Base-by-base conservation (phyloP, 139 green algal species). In the Asterochloris sp. region DNA sequence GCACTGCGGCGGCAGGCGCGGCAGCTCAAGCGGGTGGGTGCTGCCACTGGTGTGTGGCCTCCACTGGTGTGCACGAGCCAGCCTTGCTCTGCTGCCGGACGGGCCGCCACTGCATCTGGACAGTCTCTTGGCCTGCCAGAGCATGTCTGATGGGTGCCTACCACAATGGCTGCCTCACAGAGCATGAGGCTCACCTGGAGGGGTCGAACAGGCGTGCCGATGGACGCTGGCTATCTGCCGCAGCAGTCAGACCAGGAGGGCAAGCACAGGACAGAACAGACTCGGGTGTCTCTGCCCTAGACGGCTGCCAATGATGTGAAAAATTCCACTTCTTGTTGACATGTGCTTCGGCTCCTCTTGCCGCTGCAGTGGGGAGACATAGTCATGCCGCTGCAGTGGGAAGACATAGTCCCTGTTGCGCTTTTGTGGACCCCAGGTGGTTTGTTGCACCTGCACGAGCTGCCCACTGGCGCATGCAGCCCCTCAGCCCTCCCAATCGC, bases 21-120 rank as follows among this genome's bases (percentile, higher is more conserved):
- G 54, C 54, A 87, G 47, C 86, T 89, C 73, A 88, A 88, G 84
- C 89, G 89, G 82, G 83, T 84, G 73, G 84, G 84, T 71, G 6
- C 17, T 10, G 29, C 62, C 29, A 24, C 54, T 17, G 12, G 17
- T 68, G n/a, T 62, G 60, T 66, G 74, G 47, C 27, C 28, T 76
- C 10, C 27, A 62, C 10, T 28, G 28, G 26, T 26, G 28, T 12
- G 14, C 28, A 24, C 6, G 23, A 17, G 0, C 8, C 12, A 27
- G 19, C 17, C 16, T 47, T 17, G n/a, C 19, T 12, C 15, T 79
- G 13, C 26, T 24, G 69, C 19, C 80, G 62, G 28, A 60, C 24
- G 26, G 28, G 1, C 12, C 12, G 24, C 24, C 13, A 28, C 12
- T 21, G 71, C 61, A 60, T 11, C 54, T 24, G 19, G 62, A 38